phyloP scores from a whole-genome alignment of 108 stramenopile species.

The Aurantiochytrium sp. region DNA sequence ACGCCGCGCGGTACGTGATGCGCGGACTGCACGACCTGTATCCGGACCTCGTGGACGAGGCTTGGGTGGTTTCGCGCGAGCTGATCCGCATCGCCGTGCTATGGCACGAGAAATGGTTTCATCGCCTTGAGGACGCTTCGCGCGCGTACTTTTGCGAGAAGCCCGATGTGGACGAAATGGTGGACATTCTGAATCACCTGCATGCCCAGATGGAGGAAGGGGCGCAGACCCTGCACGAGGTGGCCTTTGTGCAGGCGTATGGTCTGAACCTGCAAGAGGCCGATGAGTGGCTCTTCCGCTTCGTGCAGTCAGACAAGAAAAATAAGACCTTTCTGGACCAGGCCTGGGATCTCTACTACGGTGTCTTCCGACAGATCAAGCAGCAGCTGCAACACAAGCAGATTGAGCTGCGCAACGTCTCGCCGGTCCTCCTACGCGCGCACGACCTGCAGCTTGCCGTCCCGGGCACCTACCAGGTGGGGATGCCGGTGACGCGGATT shows the following conservation, averaged over 20 bases:
- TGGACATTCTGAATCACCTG: conserved; percentile 73
- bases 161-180: conserved; percentile 79
- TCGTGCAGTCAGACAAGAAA: conserved; percentile 39
- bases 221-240: conserved; percentile 70
- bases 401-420: conserved; percentile 81
- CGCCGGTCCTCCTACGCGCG: conserved; percentile 76
- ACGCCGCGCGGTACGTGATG: conserved; percentile 83
- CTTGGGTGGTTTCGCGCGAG: conserved; percentile 85
- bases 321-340: conserved; percentile 51
- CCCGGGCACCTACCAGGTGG: conserved; percentile 82
- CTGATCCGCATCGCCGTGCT: conserved; percentile 93
- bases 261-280: conserved; percentile 75
- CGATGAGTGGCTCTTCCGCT: conserved; percentile 65
- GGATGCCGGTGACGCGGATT: conserved; percentile 72
- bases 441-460: conserved; percentile 83
- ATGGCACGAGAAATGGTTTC: conserved; percentile 98
- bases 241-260: conserved; percentile 74
- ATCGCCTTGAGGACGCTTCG: conserved; percentile 89
- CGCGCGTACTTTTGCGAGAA: conserved; percentile 85
- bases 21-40: conserved; percentile 72
- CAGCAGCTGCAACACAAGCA: conserved; percentile 85
- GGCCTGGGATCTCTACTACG: conserved; percentile 96
- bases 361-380: conserved; percentile 88
- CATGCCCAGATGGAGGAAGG: conserved; percentile 78
- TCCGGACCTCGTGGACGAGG: conserved; percentile 78